Conservation (phyloP, 1,284 basidiomycete species). For the Apiotrichum akiyoshidainum region DNA sequence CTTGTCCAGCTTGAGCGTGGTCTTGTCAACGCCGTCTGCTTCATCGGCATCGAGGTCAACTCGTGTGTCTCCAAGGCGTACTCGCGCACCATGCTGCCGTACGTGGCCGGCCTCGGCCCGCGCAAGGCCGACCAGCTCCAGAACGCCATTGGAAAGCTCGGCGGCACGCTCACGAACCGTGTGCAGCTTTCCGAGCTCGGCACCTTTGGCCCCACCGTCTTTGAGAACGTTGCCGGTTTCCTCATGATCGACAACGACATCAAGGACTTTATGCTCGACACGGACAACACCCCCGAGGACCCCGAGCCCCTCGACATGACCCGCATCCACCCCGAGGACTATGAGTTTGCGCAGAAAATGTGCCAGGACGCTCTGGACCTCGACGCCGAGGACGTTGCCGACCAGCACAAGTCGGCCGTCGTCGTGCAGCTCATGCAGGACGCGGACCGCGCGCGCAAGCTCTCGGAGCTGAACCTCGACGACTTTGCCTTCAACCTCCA, state of each 20-base stretch:
- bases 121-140: slow-evolving; percentile 86
- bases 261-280: slow-evolving; percentile 52
- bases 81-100: slow-evolving; percentile 81
- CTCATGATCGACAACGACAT: slow-evolving; percentile 75
- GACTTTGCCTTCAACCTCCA: slow-evolving; percentile 93
- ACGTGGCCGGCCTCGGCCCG: slow-evolving; percentile 89
- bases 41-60: slow-evolving; percentile 94
- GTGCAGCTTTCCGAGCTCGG: slow-evolving; percentile 72
- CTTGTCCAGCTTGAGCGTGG: slow-evolving; percentile 76
- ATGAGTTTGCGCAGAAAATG: slow-evolving; percentile 97
- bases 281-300: slow-evolving; percentile 57
- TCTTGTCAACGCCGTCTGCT: slow-evolving; percentile 84
- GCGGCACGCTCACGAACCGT: slow-evolving; percentile 70
- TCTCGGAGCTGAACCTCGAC: slow-evolving; percentile 89
- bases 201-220: slow-evolving; percentile 78
- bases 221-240: slow-evolving; percentile 87
- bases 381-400: slow-evolving; percentile 89
- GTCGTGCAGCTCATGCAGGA: slow-evolving; percentile 87
- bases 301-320: slow-evolving; percentile 93
- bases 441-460: slow-evolving; percentile 71
- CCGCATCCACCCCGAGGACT: slow-evolving; percentile 96
- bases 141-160: slow-evolving; percentile 72
- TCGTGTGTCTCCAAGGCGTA: slow-evolving; percentile 81
- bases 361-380: slow-evolving; percentile 93
- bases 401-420: slow-evolving; percentile 76